These are phyloP conservation scores for Aphanomyces stellatus DNA, from an alignment of 352 stramenopile species.

Conservation along the genomic window DNA sequence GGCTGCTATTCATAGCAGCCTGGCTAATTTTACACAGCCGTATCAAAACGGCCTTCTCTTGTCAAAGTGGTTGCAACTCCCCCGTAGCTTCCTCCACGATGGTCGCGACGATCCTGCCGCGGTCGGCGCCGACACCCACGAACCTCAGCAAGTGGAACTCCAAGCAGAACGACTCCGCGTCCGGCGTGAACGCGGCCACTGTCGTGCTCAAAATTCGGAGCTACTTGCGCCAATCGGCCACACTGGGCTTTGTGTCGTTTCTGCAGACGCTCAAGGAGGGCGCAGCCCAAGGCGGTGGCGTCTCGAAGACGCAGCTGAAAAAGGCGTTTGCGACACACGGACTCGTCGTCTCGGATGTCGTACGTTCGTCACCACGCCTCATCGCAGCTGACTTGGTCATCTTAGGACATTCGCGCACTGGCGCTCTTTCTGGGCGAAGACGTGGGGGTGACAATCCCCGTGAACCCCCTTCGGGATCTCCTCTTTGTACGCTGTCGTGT, in stretches of 20 bases:
- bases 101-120: conserved; percentile 11
- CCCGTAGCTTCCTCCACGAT: background rate
- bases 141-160: conserved; percentile 67
- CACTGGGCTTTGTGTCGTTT: conserved; percentile 27
- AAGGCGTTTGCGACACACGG: conserved; percentile 40
- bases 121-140: conserved; percentile 21
- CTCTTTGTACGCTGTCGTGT: conserved; percentile 31
- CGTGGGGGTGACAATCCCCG: conserved; percentile 34
- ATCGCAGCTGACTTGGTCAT: background rate
- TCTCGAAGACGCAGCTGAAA: conserved; percentile 49
- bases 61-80: conserved; percentile 5
- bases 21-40: too few species aligned
- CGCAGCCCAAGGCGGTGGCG: conserved; percentile 24
- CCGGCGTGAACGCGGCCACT: conserved; percentile 42
- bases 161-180: conserved; percentile 52
- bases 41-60: too few species aligned
- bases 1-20: too few species aligned
- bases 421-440: conserved; percentile 29
- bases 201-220: conserved; percentile 37
- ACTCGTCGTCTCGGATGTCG: conserved; percentile 50
- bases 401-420: conserved; percentile 46
- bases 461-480: conserved; percentile 47
- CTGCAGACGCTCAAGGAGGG: conserved; percentile 29
- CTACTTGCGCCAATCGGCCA: conserved; percentile 33
- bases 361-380: conserved; percentile 4